phyloP scores from a whole-genome alignment of 805 yeast species.

The Maudiozyma serrabonitensis region DNA sequence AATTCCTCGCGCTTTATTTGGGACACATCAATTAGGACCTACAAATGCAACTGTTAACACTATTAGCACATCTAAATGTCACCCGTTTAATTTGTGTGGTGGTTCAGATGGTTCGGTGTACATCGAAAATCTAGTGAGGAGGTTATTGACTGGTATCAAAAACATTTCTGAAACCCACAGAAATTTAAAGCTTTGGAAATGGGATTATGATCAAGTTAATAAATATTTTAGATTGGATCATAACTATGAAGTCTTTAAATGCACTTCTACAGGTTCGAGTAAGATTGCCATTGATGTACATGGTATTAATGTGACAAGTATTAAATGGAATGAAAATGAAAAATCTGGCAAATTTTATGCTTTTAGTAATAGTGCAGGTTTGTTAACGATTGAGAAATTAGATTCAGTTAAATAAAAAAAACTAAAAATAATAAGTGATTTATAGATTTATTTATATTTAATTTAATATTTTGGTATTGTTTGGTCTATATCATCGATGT shows the following conservation, averaged over 20 bases:
- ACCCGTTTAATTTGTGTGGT: slow-evolving; percentile 40
- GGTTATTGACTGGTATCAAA: slow-evolving; percentile 29
- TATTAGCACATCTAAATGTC: slow-evolving; percentile 33
- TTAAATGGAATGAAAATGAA: slow-evolving; percentile 50
- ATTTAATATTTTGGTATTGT: slow-evolving; percentile 51
- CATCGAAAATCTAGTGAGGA: slow-evolving; percentile 33
- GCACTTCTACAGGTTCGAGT: slow-evolving; percentile 20
- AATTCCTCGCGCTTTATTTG: slow-evolving; percentile 31
- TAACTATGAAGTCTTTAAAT: slow-evolving; percentile 29
- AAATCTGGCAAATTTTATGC: slow-evolving; percentile 37
- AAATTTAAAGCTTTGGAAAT: slow-evolving; percentile 28
- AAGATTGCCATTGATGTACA: slow-evolving; percentile 37
- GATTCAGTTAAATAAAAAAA: slow-evolving; percentile 17
- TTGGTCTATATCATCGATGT: slow-evolving; percentile 54
- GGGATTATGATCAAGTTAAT: slow-evolving; percentile 34
- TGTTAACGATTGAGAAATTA: slow-evolving; percentile 21
- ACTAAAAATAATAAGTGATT: too few species aligned
- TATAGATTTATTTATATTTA: too few species aligned
- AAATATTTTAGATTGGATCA: slow-evolving; percentile 35
- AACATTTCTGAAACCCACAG: slow-evolving; percentile 23
- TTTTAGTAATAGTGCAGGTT: slow-evolving; percentile 26
- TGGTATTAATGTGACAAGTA: slow-evolving; percentile 38
- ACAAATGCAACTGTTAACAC: slow-evolving; percentile 35
- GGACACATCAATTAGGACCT: slow-evolving; percentile 27
- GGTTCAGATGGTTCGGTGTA: slow-evolving; percentile 41